Base-by-base conservation (phyloP, 495 filamentous ascomycete genomes). In the Penicillium desertorum region DNA sequence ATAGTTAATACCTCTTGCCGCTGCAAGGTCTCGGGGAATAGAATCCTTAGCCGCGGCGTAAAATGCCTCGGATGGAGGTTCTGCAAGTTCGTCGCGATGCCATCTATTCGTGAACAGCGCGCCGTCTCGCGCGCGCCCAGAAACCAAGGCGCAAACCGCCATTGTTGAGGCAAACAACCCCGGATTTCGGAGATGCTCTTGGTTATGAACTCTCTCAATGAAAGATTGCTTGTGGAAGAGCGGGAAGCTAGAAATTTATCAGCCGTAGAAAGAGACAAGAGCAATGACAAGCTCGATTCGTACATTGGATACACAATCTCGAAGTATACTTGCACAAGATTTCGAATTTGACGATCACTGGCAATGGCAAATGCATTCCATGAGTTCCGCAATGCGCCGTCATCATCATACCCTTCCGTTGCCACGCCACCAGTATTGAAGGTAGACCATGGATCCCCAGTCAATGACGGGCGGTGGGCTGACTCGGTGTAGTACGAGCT, bases 61-160 rank as follows among this genome's bases (percentile, higher is more conserved):
- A 60, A 81, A 82, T n/a, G 70, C 65, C 48, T 81, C 76, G 8
- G 76, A 67, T 20, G 65, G 62, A 5, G 66, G 65, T 37, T 67
- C 65, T 10, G 61, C 54, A 23, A 72, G 64, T 22, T 72, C 63
- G 19, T 62, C 60, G 29, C 61, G 60, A 36, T 62, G 54, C 69
- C 65, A 73, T 30, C 61, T 45, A 30, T 54, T 62, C 16, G 67
- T 65, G 41, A 69, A 67, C 30, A 77, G 46, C 0, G 78, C 76
- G 27, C 79, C 79, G 58, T 81, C 79, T 45, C 78, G 67, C 8
- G 69, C 77, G 0, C 78, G 70, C 9, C 68, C 75, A 6, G 78
- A 73, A 10, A 71, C 71, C 51, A 81, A 66, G 23, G 79, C 72
- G 47, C 79, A 81, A 10, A 76, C 72, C 12, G 78, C 75, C 79